Base-by-base conservation (phyloP, 73 alveolate species). In the Symbiodinium pilosum region DNA sequence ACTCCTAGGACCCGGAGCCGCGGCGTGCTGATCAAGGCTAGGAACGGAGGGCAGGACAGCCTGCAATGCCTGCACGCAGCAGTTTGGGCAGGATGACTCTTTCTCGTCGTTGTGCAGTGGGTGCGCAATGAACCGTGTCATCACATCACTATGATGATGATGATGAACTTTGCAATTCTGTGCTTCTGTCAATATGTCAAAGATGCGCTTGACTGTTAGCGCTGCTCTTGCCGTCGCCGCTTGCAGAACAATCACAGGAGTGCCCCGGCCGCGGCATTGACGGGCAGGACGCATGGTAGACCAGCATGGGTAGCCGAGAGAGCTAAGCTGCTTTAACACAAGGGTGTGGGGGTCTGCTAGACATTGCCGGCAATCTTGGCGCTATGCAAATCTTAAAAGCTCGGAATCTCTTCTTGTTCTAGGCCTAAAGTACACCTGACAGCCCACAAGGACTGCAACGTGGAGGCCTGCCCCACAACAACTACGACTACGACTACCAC, bases 1-100 rank as follows among this genome's bases (percentile, higher is more conserved):
- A 28, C 34, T 24, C 81, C 38, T 44, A 91, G 96, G 96, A 43
- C 68, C 24, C 87, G 96, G n/a, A 30, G 43, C 40, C 96, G 96
- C 30, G 36, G 87, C 7, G 51, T 91, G 36, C 3, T 42, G 43
- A 42, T 91, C 96, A 91, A 91, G 87, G 51, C 96, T 1, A 69
- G 88, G 44, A 91, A 91, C 18, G 96, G 96, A 20, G 96, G 96
- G 83, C n/a, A 91, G 96, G 96, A 40, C 88, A 51, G 51, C 81
- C 36, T 56, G 75, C 7, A 26, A 16, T 56, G 75, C 75, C n/a
- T n/a, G n/a, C n/a, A n/a, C n/a, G n/a, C n/a, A n/a, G 59, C 59
- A 64, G 81, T n/a, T 64, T 24, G 81, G 26, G 26, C 32, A 2
- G 73, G 73, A 47, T 16, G 34, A 6, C 73, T 8, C 30, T 16